These are phyloP conservation scores for Xylaria sp. DNA, from an alignment of 2,329 filamentous ascomycete species.

Conservation along the genomic window DNA sequence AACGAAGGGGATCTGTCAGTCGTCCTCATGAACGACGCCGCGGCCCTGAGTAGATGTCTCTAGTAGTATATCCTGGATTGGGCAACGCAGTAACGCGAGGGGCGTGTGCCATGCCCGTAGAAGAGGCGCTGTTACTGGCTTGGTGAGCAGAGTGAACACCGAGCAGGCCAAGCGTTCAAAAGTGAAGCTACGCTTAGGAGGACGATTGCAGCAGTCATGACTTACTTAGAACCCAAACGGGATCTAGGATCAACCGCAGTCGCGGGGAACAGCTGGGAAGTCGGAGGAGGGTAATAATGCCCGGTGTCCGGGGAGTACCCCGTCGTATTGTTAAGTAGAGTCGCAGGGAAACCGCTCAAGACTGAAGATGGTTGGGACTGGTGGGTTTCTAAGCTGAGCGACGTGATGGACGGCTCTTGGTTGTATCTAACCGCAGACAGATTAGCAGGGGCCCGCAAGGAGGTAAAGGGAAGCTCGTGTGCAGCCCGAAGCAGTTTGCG, in stretches of 20 bases:
- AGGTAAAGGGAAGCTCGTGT: conserved; percentile 35
- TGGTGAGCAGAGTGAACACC: conserved; percentile 43
- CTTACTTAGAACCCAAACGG: conserved; percentile 62
- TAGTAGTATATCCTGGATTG: conserved; percentile 56
- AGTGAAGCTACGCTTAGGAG: conserved; percentile 9
- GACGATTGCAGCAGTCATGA: conserved; percentile 36
- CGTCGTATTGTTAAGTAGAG: conserved; percentile 52
- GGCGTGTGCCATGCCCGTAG: conserved; percentile 63
- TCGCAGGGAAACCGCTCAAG: conserved; percentile 58
- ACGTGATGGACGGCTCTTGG: conserved; percentile 56
- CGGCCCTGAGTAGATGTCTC: conserved; percentile 59
- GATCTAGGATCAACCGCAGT: conserved; percentile 56
- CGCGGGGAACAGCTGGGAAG: conserved; percentile 46
- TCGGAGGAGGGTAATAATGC: conserved; percentile 52
- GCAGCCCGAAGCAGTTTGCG: conserved; percentile 42
- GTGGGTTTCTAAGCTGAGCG: conserved; percentile 59
- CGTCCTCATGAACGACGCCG: conserved; percentile 55
- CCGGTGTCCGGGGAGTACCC: conserved; percentile 57
- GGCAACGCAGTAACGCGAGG: conserved; percentile 59
- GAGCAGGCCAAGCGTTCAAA: not conserved
- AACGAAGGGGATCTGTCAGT: conserved; percentile 62
- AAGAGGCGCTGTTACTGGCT: conserved; percentile 53
- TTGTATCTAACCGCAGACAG: conserved; percentile 54
- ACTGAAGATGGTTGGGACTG: conserved; percentile 56
- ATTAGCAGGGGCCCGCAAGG: conserved; percentile 44